phyloP scores from a whole-genome alignment of 2,329 filamentous ascomycete genomes.

The Clarireedia hainanense region DNA sequence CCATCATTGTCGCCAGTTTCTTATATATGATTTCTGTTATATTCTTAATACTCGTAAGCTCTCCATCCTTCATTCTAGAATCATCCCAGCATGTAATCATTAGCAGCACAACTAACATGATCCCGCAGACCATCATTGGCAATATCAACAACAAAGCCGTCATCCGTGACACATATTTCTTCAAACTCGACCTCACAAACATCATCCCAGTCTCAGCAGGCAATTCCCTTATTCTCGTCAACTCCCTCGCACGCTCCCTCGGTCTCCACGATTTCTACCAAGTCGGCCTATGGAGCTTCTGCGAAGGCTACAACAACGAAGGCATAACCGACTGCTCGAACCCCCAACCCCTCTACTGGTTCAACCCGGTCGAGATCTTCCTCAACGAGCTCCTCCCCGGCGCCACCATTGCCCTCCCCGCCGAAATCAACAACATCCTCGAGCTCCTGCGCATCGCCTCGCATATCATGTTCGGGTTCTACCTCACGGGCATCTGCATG shows the following conservation, averaged over 20 bases:
- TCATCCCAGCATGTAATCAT: background rate
- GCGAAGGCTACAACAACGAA: conserved; percentile 70
- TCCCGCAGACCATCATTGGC: conserved; percentile 54
- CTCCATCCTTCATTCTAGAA: background rate
- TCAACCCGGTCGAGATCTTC: conserved; percentile 80
- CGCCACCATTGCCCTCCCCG: conserved; percentile 74
- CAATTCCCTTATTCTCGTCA: conserved; percentile 63
- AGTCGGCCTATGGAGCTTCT: conserved; percentile 86
- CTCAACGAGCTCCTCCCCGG: conserved; percentile 72
- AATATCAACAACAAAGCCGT: conserved; percentile 57
- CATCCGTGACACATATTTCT: conserved; percentile 69
- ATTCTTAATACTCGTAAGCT: conserved; percentile 66
- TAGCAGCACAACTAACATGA: background rate
- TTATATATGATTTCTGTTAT: conserved; percentile 68
- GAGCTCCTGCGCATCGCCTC: conserved; percentile 66
- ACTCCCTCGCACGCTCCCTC: conserved; percentile 77
- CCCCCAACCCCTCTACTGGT: conserved; percentile 71
- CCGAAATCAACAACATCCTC: conserved; percentile 64
- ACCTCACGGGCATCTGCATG: conserved; percentile 63
- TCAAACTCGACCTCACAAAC: conserved; percentile 73
- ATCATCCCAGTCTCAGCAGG: conserved; percentile 38
- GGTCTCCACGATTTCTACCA: conserved; percentile 93
- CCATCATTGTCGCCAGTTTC: conserved; percentile 56
- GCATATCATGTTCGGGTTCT: conserved; percentile 84
- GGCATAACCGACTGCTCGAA: conserved; percentile 70